phyloP scores from a whole-genome alignment of 345 rosid species.

The Lenwebbia sp. region DNA sequence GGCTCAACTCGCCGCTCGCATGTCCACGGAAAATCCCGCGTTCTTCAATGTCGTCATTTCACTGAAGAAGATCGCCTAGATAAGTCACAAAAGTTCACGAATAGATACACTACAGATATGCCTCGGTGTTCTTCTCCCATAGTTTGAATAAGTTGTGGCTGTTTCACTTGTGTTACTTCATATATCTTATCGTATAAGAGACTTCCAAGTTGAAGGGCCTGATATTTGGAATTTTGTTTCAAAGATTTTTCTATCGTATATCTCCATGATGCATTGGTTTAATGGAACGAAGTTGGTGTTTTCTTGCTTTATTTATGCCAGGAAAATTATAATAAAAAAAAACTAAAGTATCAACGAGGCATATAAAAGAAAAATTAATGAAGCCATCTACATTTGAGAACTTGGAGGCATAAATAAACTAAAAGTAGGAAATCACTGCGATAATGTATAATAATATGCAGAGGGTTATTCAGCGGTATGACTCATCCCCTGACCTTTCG shows the following conservation, averaged over 20 bases:
- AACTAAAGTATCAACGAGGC: too few relatives aligned
- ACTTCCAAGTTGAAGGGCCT: not conserved
- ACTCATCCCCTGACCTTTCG: too few relatives aligned
- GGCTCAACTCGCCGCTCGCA: not conserved
- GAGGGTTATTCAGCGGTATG: too few relatives aligned
- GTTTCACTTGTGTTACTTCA: not conserved
- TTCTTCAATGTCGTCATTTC: slow-evolving; percentile 6
- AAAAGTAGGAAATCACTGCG: too few relatives aligned
- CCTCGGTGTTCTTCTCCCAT: too few relatives aligned
- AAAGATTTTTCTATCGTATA: not conserved
- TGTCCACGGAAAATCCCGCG: slow-evolving; percentile 1
- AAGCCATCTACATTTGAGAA: too few relatives aligned
- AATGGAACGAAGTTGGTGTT: not conserved
- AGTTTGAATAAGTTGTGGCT: not conserved
- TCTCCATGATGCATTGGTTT: not conserved
- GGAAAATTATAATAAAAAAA: too few relatives aligned
- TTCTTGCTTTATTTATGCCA: too few relatives aligned
- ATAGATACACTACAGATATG: not conserved
- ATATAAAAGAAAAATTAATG: too few relatives aligned
- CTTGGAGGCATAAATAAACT: too few relatives aligned
- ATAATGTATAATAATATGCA: too few relatives aligned
- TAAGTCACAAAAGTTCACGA: not conserved
- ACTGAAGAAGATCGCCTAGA: not conserved
- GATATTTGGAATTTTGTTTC: not conserved
- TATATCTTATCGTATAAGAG: not conserved